Percentiles rank a stretch among this genome's conserved stretches.
These are phyloP conservation scores for Vitis cinerea DNA, from an alignment of 164 flowering plant species.

Conservation along the genomic window DNA sequence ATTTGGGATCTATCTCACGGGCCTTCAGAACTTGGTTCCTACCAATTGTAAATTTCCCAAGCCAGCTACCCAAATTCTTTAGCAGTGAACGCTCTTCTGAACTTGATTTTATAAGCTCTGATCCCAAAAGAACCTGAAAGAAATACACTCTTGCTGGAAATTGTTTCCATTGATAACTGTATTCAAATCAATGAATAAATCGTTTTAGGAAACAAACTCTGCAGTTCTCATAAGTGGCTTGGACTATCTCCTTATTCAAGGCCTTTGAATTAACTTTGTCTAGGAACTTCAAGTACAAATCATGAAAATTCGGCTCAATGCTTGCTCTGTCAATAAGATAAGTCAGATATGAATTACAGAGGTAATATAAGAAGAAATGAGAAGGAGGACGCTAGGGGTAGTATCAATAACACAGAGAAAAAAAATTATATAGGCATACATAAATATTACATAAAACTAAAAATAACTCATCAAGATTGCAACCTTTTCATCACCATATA, in stretches of 20 bases:
- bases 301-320: conserved; percentile 97
- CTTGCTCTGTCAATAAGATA: conserved; percentile 65
- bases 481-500: conserved; percentile 99
- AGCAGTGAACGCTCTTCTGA: conserved; percentile 95
- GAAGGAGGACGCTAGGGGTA: not conserved
- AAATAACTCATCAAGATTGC: not conserved
- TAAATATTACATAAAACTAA: not conserved
- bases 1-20: conserved; percentile 89
- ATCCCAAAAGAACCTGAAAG: conserved; percentile 82
- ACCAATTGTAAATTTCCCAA: conserved; percentile 95
- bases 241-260: conserved; percentile 73
- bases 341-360: not conserved
- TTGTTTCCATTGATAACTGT: not conserved
- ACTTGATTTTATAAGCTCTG: conserved; percentile 95
- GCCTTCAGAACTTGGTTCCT: conserved; percentile 84
- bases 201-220: conserved; percentile 47
- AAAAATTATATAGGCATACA: not conserved
- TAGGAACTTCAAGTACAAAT: conserved; percentile 90
- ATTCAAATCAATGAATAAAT: conserved; percentile 1
- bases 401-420: not conserved
- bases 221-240: conserved; percentile 95
- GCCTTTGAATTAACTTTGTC: conserved; percentile 78
- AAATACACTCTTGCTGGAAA: not conserved
- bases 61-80: conserved; percentile 98
- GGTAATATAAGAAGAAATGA: not conserved